Evolutionary conservation across 2,329 filamentous ascomycete genomes (phyloP).

Genomic region (Claviceps sp.): DNA sequence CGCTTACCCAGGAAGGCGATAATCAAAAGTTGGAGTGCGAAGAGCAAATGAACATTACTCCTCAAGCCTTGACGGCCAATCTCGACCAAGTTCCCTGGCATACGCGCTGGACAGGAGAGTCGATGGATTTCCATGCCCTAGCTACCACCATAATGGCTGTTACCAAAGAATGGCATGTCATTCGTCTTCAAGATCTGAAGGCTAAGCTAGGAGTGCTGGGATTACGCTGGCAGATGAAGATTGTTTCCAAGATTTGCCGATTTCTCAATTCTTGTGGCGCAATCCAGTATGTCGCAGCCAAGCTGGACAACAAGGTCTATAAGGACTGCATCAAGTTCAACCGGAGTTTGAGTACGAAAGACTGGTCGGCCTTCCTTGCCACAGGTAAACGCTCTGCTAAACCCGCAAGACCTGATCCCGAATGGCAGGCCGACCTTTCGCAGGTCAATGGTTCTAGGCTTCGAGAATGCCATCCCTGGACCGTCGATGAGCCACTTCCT

Average conservation of each 20-base stretch:
- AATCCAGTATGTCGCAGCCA: slow-evolving; percentile 43
- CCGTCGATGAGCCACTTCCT: slow-evolving; percentile 20
- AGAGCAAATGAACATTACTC: slow-evolving; percentile 25
- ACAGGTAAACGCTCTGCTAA: slow-evolving; percentile 28
- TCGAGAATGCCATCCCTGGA: slow-evolving; percentile 18
- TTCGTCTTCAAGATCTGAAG: slow-evolving; percentile 45
- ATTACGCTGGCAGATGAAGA: slow-evolving; percentile 47
- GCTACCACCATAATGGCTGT: slow-evolving; percentile 44
- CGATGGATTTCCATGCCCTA: slow-evolving; percentile 44
- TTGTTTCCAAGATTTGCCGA: slow-evolving; percentile 43
- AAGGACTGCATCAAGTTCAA: slow-evolving; percentile 49
- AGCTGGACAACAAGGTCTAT: slow-evolving; percentile 39
- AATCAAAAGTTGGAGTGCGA: slow-evolving; percentile 13
- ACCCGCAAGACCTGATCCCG: slow-evolving; percentile 14
- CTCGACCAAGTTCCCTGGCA: slow-evolving; percentile 44
- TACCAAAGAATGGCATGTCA: slow-evolving; percentile 42
- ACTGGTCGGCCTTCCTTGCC: slow-evolving; percentile 42
- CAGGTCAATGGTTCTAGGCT: slow-evolving; percentile 6
- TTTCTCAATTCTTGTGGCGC: slow-evolving; percentile 43
- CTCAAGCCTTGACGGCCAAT: slow-evolving; percentile 26
- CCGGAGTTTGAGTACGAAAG: slow-evolving; percentile 40
- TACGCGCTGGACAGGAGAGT: slow-evolving; percentile 40
- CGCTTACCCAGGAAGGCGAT: slow-evolving; percentile 22
- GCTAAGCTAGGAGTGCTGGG: slow-evolving; percentile 42
- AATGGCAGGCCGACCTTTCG: slow-evolving; percentile 5